Evolutionary conservation across 2,329 filamentous ascomycete genomes (phyloP).

Genomic region (Fusarium algeriense): DNA sequence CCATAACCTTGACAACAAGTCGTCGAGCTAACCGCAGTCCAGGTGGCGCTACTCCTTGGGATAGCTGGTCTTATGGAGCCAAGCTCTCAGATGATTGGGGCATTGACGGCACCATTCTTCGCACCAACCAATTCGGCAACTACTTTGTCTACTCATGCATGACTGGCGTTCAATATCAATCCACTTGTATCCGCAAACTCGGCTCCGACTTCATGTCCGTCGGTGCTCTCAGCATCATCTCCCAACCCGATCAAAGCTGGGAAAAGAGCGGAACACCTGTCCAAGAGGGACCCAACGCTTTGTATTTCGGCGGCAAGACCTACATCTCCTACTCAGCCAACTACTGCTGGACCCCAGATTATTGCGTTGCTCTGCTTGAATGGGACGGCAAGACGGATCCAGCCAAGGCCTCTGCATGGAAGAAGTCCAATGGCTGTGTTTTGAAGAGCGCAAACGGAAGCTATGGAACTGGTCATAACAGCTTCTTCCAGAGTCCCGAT

Average conservation of each 20-base stretch:
- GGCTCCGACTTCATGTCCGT: conserved; percentile 55
- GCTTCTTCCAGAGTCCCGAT: conserved; percentile 69
- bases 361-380: conserved; percentile 65
- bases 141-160: conserved; percentile 69
- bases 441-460: conserved; percentile 67
- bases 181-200: conserved; percentile 56
- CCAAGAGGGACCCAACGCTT: conserved; percentile 66
- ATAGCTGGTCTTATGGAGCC: conserved; percentile 62
- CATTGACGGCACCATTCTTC: conserved; percentile 67
- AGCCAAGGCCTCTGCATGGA: conserved; percentile 58
- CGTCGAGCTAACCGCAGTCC: background rate
- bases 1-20: rapidly evolving
- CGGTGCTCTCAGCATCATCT: conserved; percentile 62
- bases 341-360: conserved; percentile 68
- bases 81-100: conserved; percentile 62
- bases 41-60: conserved; percentile 66
- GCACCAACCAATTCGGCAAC: conserved; percentile 59
- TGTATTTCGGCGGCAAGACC: conserved; percentile 66
- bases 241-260: conserved; percentile 63
- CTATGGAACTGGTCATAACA: conserved; percentile 69
- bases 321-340: conserved; percentile 67
- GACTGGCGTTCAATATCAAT: conserved; percentile 55
- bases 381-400: conserved; percentile 66
- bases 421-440: conserved; percentile 63
- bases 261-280: conserved; percentile 63